phyloP scores from a whole-genome alignment of 345 rosid genomes.

The Nephelium lappaceum region DNA sequence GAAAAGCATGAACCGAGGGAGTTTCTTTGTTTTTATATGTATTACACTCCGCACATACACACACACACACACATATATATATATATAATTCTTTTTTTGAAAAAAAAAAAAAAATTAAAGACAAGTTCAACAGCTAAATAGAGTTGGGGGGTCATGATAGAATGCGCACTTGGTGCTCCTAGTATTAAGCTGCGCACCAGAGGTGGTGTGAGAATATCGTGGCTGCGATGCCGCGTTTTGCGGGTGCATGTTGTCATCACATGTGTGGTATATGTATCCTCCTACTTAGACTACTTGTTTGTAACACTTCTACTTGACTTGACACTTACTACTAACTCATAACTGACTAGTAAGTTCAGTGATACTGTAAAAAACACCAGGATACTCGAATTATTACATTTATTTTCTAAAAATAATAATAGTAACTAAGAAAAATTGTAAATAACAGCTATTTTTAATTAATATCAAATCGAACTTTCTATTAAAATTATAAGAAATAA shows the following conservation, averaged over 20 bases:
- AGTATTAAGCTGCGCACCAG: not conserved
- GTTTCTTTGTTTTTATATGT: slow-evolving; percentile 22
- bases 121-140: slow-evolving; percentile 11
- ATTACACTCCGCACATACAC: not conserved
- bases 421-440: no score
- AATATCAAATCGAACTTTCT: no score
- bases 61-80: no score
- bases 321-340: no score
- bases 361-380: no score
- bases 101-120: not conserved
- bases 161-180: slow-evolving; percentile 19
- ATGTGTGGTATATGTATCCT: not conserved
- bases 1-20: slow-evolving; percentile 36
- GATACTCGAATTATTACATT: no score
- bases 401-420: no score
- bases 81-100: not conserved
- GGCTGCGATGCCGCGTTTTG: slow-evolving; percentile 21
- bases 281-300: not conserved
- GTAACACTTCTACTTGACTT: no score
- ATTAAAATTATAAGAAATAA: no score
- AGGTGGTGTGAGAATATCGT: not conserved
- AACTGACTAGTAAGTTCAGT: no score
- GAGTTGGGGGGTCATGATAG: not conserved
- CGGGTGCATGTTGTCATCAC: not conserved
- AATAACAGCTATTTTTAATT: no score